Conservation (phyloP, 495 filamentous ascomycete species). For the Xylaria nigripes region DNA sequence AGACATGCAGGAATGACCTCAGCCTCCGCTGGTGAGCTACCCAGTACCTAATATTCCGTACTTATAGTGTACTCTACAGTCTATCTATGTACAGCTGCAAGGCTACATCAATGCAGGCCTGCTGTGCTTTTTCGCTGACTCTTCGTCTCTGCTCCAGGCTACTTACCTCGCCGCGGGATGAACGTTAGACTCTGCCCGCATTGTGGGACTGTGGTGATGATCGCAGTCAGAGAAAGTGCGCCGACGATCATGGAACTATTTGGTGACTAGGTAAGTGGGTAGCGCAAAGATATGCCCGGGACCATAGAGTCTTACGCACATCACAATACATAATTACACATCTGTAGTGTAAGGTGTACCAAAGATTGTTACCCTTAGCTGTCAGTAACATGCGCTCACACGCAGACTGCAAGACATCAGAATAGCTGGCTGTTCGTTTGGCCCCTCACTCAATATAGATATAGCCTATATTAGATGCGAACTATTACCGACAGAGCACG, state of each 20-base stretch:
- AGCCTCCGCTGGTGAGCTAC: slow-evolving; percentile 3
- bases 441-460: no score
- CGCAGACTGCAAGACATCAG: no score
- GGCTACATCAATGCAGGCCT: background rate
- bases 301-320: no score
- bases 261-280: no score
- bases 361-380: no score
- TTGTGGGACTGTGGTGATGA: background rate
- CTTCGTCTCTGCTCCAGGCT: background rate
- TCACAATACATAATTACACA: no score
- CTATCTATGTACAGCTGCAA: background rate
- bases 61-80: background rate
- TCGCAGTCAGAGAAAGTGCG: background rate
- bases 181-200: background rate
- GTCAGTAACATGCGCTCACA: no score
- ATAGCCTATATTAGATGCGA: no score
- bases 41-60: no score
- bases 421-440: no score
- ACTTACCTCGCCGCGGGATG: background rate
- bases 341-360: no score
- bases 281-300: no score
- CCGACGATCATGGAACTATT: background rate
- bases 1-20: slow-evolving; percentile 7
- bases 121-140: background rate
- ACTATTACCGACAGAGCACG: background rate